Evolutionary conservation across 495 filamentous ascomycete species (phyloP).

Genomic region (Parachaetomium inaequale): DNA sequence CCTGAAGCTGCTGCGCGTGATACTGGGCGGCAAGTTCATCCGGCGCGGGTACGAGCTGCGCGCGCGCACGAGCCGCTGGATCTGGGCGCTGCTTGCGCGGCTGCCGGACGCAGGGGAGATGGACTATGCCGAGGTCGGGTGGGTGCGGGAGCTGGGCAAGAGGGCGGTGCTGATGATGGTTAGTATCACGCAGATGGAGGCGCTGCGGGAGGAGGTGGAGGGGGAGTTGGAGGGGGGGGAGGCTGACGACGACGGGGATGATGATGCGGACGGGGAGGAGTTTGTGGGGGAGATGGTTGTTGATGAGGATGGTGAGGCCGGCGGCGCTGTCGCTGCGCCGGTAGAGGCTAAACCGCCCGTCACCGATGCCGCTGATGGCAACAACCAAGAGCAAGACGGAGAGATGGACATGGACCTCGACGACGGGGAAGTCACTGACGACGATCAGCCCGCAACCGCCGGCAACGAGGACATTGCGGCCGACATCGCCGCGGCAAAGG

Average conservation of each 20-base stretch:
- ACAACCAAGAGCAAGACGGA: constrained; percentile 28
- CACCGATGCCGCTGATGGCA: constrained; percentile 3
- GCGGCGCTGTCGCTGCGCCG: constrained; percentile 11
- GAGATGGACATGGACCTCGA: constrained; percentile 47
- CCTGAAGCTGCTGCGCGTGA: constrained; percentile 50
- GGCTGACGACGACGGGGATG: constrained; percentile 23
- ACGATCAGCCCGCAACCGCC: constrained; percentile 21
- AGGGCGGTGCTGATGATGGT: constrained; percentile 52
- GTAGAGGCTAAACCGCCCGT: not conserved
- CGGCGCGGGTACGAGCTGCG: constrained; percentile 44
- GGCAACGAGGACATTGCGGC: constrained; percentile 30
- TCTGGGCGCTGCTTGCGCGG: constrained; percentile 59
- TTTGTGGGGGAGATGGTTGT: constrained; percentile 26
- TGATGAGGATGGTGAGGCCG: constrained; percentile 18
- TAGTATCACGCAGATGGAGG: constrained; percentile 48
- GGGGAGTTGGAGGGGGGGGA: constrained; percentile 26
- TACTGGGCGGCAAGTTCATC: constrained; percentile 47
- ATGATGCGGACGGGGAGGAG: constrained; percentile 33
- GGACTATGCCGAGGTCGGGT: constrained; percentile 53
- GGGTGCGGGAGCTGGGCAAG: constrained; percentile 58
- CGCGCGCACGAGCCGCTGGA: constrained; percentile 53
- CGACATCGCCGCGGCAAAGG: constrained; percentile 58
- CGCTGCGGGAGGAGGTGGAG: constrained; percentile 39
- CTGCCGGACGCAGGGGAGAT: constrained; percentile 56
- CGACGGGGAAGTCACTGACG: constrained; percentile 45